Evolutionary conservation across 495 filamentous ascomycete genomes (phyloP).

Genomic region (Xylaria curta): DNA sequence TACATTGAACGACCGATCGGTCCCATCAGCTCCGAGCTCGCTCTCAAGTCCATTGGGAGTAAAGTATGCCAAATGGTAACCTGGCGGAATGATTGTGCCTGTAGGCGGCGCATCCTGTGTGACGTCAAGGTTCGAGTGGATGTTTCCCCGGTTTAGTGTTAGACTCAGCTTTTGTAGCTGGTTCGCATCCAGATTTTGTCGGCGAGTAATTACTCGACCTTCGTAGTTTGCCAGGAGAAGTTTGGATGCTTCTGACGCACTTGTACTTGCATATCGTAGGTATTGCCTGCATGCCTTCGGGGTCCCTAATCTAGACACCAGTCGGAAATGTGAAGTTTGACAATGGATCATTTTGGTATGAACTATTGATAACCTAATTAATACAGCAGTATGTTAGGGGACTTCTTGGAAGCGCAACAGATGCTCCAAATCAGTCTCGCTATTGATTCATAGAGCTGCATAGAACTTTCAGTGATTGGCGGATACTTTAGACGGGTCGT

Average conservation of each 20-base stretch:
- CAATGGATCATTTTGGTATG: neutral
- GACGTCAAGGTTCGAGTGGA: neutral
- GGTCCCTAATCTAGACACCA: neutral
- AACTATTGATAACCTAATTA: neutral
- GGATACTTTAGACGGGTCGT: neutral
- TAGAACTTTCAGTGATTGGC: neutral
- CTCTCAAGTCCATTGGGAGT: neutral
- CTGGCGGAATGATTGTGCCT: neutral
- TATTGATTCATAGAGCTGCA: neutral
- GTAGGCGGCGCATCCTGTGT: neutral
- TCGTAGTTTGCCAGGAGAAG: neutral
- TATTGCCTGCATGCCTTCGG: neutral
- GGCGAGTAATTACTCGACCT: neutral
- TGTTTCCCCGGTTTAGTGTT: neutral
- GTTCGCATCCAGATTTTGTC: neutral
- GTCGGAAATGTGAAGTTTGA: neutral
- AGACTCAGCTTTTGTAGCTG: neutral
- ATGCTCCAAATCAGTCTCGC: neutral
- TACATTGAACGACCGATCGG: neutral
- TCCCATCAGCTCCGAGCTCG: neutral
- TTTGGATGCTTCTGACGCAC: neutral
- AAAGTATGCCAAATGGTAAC: constrained; percentile 4
- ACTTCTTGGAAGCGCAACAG: neutral
- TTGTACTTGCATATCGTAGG: neutral
- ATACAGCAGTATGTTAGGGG: neutral